A percentile compares a stretch with the other conserved stretches of the same genome.
These are phyloP conservation scores for Suillus tomentosus DNA, from an alignment of 768 basidiomycete genomes.

Conservation along the genomic window DNA sequence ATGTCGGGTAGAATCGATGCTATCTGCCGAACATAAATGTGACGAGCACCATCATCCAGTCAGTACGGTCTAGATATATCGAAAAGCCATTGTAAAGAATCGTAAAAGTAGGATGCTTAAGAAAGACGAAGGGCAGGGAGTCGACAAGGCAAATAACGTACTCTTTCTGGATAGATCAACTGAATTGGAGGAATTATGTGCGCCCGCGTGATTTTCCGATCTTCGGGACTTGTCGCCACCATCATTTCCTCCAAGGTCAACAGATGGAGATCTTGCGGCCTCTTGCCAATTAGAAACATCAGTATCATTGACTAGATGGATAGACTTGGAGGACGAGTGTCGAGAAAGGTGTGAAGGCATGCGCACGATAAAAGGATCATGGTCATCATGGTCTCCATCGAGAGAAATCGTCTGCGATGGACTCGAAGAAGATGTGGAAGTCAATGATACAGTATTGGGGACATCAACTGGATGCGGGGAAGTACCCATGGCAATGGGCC, in stretches of 20 bases:
- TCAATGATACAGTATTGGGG: background rate
- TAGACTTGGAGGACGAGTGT: slow-evolving; percentile 28
- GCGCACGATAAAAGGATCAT: slow-evolving; percentile 51
- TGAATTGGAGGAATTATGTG: slow-evolving; percentile 26
- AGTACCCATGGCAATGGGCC: slow-evolving; percentile 20
- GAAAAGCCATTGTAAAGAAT: slow-evolving; percentile 2
- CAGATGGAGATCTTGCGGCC: slow-evolving; percentile 35
- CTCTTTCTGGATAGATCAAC: slow-evolving; percentile 38
- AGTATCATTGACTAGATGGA: slow-evolving; percentile 25
- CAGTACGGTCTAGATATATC: slow-evolving; percentile 10
- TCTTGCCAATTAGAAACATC: slow-evolving; percentile 49
- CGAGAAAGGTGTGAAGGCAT: slow-evolving; percentile 36
- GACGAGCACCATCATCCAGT: slow-evolving; percentile 9
- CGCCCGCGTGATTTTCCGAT: slow-evolving; percentile 8
- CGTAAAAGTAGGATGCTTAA: background rate
- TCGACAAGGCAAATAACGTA: slow-evolving; percentile 33
- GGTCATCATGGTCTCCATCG: slow-evolving; percentile 25
- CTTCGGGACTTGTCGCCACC: background rate
- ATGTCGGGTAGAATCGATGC: slow-evolving; percentile 31
- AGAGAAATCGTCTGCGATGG: slow-evolving; percentile 7
- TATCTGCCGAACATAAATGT: slow-evolving; percentile 23
- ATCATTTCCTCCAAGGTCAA: background rate
- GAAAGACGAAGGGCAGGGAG: background rate
- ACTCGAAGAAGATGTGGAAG: slow-evolving; percentile 13
- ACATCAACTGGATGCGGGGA: background rate